Conservation (phyloP, 2,329 filamentous ascomycete species). For the Aureobasidium sp. region DNA sequence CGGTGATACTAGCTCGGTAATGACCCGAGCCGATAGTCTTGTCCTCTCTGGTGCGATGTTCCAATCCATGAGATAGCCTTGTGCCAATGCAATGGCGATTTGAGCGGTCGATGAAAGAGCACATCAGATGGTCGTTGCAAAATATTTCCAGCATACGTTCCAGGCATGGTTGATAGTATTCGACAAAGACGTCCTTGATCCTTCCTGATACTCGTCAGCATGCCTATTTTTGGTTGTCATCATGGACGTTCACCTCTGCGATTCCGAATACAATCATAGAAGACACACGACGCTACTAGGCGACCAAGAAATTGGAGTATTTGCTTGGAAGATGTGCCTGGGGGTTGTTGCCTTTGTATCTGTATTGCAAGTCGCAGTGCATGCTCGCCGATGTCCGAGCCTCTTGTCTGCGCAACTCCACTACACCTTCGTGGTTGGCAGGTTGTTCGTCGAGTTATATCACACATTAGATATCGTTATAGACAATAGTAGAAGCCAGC, state of each 20-base stretch:
- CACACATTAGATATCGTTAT: background rate
- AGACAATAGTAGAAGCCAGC: background rate
- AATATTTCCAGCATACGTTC: conserved; percentile 31
- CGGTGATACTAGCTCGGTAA: background rate
- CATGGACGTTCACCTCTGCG: background rate
- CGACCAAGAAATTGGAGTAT: background rate
- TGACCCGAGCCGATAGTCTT: background rate
- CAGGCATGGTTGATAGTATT: conserved; percentile 28
- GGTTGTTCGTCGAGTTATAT: background rate
- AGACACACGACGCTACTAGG: background rate
- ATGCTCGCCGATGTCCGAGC: background rate
- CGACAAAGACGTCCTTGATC: conserved; percentile 24
- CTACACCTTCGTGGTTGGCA: background rate
- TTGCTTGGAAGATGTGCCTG: background rate
- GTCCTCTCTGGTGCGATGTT: background rate
- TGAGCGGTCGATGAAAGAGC: background rate
- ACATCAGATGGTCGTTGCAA: conserved; percentile 25
- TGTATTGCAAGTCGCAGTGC: conserved; percentile 3
- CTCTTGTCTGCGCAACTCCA: background rate
- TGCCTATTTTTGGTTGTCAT: too few species aligned
- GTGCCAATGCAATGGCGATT: background rate
- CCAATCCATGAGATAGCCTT: background rate
- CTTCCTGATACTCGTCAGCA: conserved; percentile 15
- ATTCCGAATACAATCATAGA: background rate
- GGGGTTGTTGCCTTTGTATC: background rate